Evolutionary conservation across 345 rosid species (phyloP).

Genomic region (Dovyalis caffra): DNA sequence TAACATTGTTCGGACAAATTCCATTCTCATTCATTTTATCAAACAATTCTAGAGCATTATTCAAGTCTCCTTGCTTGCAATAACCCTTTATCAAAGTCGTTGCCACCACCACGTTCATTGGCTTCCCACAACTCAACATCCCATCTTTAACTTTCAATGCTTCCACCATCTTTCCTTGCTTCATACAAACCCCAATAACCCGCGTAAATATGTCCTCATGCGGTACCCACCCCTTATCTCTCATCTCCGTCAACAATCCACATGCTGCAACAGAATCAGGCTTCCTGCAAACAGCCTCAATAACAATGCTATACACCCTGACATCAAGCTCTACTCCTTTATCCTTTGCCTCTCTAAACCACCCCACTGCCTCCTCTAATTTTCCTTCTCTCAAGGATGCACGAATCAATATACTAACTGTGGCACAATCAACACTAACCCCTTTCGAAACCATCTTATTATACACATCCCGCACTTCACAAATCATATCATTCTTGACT

Average conservation of each 20-base stretch:
- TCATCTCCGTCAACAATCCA: constrained; percentile 60
- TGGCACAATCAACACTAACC: constrained; percentile 42
- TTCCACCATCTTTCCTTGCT: constrained; percentile 54
- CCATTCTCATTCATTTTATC: constrained; percentile 54
- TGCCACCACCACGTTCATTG: constrained; percentile 51
- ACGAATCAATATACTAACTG: constrained; percentile 44
- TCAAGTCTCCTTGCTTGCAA: constrained; percentile 48
- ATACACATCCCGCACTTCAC: constrained; percentile 45
- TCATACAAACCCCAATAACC: constrained; percentile 58
- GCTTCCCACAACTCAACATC: constrained; percentile 61
- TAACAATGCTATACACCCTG: constrained; percentile 35
- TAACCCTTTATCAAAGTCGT: constrained; percentile 70
- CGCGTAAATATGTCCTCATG: constrained; percentile 43
- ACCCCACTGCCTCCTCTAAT: constrained; percentile 44
- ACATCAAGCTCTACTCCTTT: constrained; percentile 54
- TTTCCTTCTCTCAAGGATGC: constrained; percentile 54
- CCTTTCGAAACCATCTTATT: constrained; percentile 47
- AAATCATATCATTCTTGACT: constrained; percentile 40
- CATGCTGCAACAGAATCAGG: constrained; percentile 41
- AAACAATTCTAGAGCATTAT: constrained; percentile 58
- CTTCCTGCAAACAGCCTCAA: constrained; percentile 49
- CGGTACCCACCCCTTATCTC: constrained; percentile 46
- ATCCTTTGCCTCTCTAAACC: constrained; percentile 42
- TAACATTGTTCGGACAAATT: constrained; percentile 55
- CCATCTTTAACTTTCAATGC: constrained; percentile 73